Evolutionary conservation across 345 rosid species (phyloP).

Genomic region (rapeseed (Brassica napus)): DNA sequence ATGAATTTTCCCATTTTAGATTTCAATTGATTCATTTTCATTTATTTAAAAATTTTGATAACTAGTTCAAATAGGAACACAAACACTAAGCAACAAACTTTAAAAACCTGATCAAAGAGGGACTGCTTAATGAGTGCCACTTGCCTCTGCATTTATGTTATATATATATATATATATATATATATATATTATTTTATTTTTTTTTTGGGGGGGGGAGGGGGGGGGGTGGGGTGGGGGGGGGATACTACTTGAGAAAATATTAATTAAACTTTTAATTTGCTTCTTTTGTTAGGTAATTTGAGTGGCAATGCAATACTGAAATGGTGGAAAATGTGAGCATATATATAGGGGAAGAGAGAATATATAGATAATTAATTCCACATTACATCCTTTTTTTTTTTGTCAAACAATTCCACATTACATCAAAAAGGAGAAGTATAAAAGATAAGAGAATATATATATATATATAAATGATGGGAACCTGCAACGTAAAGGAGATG

Average conservation of each 20-base stretch:
- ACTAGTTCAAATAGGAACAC: neutral
- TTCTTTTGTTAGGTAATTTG: neutral
- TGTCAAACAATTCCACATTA: neutral
- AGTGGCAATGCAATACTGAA: constrained; percentile 37
- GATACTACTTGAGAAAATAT: neutral
- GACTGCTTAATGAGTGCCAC: constrained; percentile 51
- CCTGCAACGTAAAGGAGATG: constrained; percentile 39
- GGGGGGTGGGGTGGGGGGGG: too few species aligned
- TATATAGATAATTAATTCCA: constrained; percentile 7
- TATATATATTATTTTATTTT: too few species aligned
- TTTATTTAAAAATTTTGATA: neutral
- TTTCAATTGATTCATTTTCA: neutral
- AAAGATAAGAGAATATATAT: neutral
- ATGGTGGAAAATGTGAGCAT: constrained; percentile 22
- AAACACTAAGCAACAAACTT: neutral
- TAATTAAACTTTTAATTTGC: neutral
- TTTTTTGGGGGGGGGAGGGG: too few species aligned
- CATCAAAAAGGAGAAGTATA: constrained; percentile 24
- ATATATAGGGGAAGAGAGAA: constrained; percentile 33
- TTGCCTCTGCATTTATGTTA: constrained; percentile 42
- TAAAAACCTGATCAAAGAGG: constrained; percentile 71
- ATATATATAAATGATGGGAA: constrained; percentile 38
- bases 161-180: neutral
- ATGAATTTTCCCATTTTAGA: constrained; percentile 20
- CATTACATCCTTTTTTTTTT: neutral